These are phyloP conservation scores for Agaricus sinodeliciosus DNA, from an alignment of 768 basidiomycete genomes.

Conservation along the genomic window DNA sequence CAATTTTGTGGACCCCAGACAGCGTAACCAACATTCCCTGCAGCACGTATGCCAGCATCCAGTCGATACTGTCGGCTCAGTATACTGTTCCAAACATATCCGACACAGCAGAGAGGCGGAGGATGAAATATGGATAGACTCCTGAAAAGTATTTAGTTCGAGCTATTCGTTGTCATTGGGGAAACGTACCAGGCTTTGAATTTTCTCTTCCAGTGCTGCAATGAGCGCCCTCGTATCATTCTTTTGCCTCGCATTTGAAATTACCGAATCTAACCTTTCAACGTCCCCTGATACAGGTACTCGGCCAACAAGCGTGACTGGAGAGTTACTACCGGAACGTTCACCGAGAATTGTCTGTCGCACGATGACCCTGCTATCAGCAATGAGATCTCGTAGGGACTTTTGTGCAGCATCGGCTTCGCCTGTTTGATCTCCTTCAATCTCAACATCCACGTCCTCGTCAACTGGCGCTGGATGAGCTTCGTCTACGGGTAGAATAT, in stretches of 20 bases:
- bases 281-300: constrained; percentile 33
- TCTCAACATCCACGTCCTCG: constrained; percentile 36
- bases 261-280: constrained; percentile 41
- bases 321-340: constrained; percentile 10
- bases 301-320: constrained; percentile 31
- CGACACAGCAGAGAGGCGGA: constrained; percentile 52
- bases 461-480: constrained; percentile 19
- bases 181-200: constrained; percentile 47
- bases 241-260: constrained; percentile 40
- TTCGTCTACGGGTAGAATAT: constrained; percentile 41
- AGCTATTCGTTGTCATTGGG: neutral
- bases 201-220: constrained; percentile 53
- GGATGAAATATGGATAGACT: constrained; percentile 34
- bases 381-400: constrained; percentile 47
- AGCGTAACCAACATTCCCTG: constrained; percentile 77
- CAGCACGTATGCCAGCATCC: constrained; percentile 90
- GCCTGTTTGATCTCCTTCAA: constrained; percentile 31
- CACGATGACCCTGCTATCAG: constrained; percentile 37
- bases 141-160: constrained; percentile 24
- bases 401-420: constrained; percentile 26
- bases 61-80: constrained; percentile 72
- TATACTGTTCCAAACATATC: constrained; percentile 74
- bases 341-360: constrained; percentile 17
- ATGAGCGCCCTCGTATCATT: constrained; percentile 45
- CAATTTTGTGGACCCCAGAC: constrained; percentile 73